Evolutionary conservation across 768 basidiomycete species (phyloP), one percentile per base, ranked within the genome.

Genomic region (Cyclocybe aegerita): DNA sequence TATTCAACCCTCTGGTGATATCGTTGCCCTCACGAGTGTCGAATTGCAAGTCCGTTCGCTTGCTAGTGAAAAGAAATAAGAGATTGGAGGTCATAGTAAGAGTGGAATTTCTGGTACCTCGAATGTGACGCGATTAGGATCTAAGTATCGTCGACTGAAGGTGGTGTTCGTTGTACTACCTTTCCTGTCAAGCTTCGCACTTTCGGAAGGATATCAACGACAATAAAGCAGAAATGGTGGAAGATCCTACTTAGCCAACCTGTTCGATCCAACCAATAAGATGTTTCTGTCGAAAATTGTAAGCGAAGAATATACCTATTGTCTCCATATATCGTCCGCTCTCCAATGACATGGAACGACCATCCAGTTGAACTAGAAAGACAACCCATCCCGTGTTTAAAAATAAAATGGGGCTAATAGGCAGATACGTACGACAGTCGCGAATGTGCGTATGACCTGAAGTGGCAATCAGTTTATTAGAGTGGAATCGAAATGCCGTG

Each of bases 301-400:
- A 12, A 16, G 32, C 5, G 16, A 23, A 23, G 9, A 45, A 60
- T 79, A 9, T 43, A 87, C 90, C 92, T 47, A 95, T 73, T 8
- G 93, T 97, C 70, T 97, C 94, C 86, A 96, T 89, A 63, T 95
- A 96, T 16, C 91, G 75, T 12, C 94, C 89, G 55, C 90, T 87
- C 60, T 92, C 89, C 53, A 94, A 63, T 1, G 86, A 75, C 74
- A 93, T 90, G 0, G 86, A 85, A n/a, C 85, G 77, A 3, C 77
- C 79, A 65, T 93, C 92, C 15, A 83, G 70, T 65, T 85, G 83
- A 16, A 78, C 81, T 83, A 43, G 15, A 42, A n/a, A 30, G 23
- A 23, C 7, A 30, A 31, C 30, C 11, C 14, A 15, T 46, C 23
- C 23, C 39, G 16, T 16, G 30, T 31, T 35, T 17, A 31, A 16